Evolutionary conservation across 1,284 basidiomycete species (phyloP), one percentile per base, ranked within the genome.

Genomic region (Grifola frondosa): DNA sequence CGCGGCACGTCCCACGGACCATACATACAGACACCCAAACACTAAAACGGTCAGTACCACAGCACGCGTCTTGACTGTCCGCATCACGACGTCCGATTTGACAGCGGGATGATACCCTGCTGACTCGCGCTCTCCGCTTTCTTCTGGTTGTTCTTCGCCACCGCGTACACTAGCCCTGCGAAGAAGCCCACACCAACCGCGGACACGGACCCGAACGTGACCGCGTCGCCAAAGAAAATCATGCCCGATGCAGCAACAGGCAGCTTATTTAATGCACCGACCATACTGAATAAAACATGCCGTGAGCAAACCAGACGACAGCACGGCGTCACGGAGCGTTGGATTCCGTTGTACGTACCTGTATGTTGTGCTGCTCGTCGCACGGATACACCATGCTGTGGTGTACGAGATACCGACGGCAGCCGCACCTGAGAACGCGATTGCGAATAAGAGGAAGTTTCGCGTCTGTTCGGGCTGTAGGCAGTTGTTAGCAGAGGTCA

Each of bases 391-490:
- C 97, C 97, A 99, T 9, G 97, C 97, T 11, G 97, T 99, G 6
- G 93, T 95, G 68, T 96, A 99, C 23, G 93, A 96, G 61, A 99
- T 99, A 42, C 93, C 91, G 23, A 97, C 96, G 9, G 97, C 97
- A 7, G 92, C 95, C 1, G 93, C 92, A 11, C 97, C 97, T 17
- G 95, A 97, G 68, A 99, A 94, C 6, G 83, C 85, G 62, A 99
- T 98, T 6, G 94, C 89, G 45, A 80, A 85, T 19, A 99, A 69
- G 37, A 99, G 74, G 55, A 93, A 73, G 39, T 74, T 77, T 40
- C 95, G 82, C 34, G 87, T 91, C 53, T 89, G 85, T 36, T 73
- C 11, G 97, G 96, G 77, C 92, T 95, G 62, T 15, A 39, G 37
- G 37, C 34, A 34, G 8, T 38, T 42, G 35, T 53, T 42, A 49